These are phyloP conservation scores for Chaetothyriales sp. DNA, from an alignment of 2,329 filamentous ascomycete species.

Conservation along the genomic window DNA sequence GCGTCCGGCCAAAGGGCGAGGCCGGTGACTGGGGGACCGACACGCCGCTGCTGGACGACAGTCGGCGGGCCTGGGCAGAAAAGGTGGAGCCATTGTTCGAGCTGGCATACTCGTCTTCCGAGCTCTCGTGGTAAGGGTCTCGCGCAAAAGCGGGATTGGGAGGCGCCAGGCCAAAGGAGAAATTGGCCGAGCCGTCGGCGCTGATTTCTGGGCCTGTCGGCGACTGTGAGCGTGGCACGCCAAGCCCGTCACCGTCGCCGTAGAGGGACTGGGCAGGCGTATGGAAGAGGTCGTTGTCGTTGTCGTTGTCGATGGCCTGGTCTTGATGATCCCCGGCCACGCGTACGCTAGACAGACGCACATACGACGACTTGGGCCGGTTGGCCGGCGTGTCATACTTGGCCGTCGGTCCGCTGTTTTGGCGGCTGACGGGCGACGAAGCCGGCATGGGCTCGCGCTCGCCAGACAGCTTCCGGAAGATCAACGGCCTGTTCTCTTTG, in stretches of 20 bases:
- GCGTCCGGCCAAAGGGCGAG: constrained; percentile 48
- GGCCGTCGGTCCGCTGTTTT: constrained; percentile 24
- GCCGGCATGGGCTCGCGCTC: constrained; percentile 24
- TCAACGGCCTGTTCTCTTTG: constrained; percentile 49
- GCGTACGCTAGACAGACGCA: constrained; percentile 50
- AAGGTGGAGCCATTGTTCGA: constrained; percentile 47
- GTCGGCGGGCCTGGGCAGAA: constrained; percentile 57
- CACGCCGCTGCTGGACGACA: constrained; percentile 57
- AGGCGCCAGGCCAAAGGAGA: constrained; percentile 8
- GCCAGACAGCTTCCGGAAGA: constrained; percentile 64
- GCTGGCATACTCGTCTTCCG: constrained; percentile 57
- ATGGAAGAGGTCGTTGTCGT: background rate
- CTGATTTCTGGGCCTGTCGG: constrained; percentile 11
- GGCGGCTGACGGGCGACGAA: constrained; percentile 21
- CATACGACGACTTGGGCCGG: constrained; percentile 61
- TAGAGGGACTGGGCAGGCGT: constrained; percentile 3
- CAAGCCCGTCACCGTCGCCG: constrained; percentile 19
- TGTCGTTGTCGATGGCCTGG: background rate
- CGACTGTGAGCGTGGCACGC: constrained; percentile 14
- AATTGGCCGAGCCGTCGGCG: constrained; percentile 8
- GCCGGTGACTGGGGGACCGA: constrained; percentile 49
- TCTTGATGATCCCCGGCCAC: background rate
- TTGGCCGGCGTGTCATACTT: constrained; percentile 33
- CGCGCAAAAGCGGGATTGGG: constrained; percentile 9
- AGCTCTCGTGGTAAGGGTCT: constrained; percentile 44